Evolutionary conservation across 108 stramenopile genomes (phyloP), one percentile per base, ranked within the genome.

Genomic region (Parmales sp.): DNA sequence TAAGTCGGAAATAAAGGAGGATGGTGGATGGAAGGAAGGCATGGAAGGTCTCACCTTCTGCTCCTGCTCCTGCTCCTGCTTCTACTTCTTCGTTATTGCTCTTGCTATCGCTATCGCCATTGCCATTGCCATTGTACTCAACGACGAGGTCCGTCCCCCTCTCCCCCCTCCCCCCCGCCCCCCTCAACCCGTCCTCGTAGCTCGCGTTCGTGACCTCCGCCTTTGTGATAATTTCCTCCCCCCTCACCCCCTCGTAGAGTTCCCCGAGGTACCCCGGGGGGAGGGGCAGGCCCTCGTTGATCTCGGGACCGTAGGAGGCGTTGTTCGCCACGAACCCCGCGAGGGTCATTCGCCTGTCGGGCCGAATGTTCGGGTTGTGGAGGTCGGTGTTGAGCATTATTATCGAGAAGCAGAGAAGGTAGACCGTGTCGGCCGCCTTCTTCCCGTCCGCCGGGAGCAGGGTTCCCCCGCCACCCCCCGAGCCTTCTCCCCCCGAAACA

Each of bases 331-430:
- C 76, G 76, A 98, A 98, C 45, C 87, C 94, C 41, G 74, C 72
- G 23, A 86, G 73, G 43, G 77, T 90, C 96, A 98, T 98, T 67
- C 90, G 94, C 22, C 90, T 82, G 67, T 98, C 94, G 36, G 90
- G 77, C 37, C 87, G 81, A 71, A 98, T 95, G 69, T 93, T 93
- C 45, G 91, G 84, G 68, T 98, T 98, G 84, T 98, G 96, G 45
- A 87, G 87, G 83, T 98, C 96, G 18, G 96, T 98, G 75, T 98
- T 98, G 28, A 98, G 83, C 94, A 98, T 98, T 51, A 98, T 95
- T 39, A 97, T 94, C 76, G 90, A 92, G 69, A 94, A 97, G 4
- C 86, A 85, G 19, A 97, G 80, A 20, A 97, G 81, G 63, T 91
- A 97, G 1, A 94, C 93, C 26, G 93, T 88, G 75, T 97, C 96